phyloP scores from a whole-genome alignment of 768 basidiomycete genomes.

The Mycena crocata region DNA sequence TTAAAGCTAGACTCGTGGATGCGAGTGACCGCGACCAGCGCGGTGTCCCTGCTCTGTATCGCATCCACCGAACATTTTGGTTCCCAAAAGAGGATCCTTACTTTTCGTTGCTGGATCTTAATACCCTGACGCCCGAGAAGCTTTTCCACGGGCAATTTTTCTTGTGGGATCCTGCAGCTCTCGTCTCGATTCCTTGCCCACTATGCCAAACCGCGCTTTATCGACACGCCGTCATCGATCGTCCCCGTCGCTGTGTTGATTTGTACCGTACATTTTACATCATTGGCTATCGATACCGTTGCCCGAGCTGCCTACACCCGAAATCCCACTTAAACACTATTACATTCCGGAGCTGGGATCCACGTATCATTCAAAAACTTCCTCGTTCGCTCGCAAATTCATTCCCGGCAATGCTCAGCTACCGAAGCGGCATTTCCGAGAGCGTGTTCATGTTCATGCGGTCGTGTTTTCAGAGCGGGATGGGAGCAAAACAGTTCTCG shows the following conservation, averaged over 20 bases:
- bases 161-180: slow-evolving; percentile 9
- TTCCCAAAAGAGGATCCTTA: neutral
- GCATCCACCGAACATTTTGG: neutral
- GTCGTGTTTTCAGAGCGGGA: slow-evolving; percentile 38
- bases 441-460: slow-evolving; percentile 30
- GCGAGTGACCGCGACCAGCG: neutral
- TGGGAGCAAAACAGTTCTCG: slow-evolving; percentile 41
- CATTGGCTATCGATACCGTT: slow-evolving; percentile 16
- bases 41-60: neutral
- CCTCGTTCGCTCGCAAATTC: neutral
- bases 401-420: slow-evolving; percentile 37
- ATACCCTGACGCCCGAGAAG: neutral
- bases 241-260: slow-evolving; percentile 11
- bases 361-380: neutral
- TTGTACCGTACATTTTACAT: neutral
- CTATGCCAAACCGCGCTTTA: neutral
- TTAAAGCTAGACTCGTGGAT: neutral
- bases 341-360: slow-evolving; percentile 8
- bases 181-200: slow-evolving; percentile 1
- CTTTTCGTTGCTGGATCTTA: neutral
- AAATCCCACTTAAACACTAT: neutral
- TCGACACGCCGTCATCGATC: neutral
- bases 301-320: neutral
- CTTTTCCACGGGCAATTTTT: neutral
- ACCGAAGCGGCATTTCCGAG: slow-evolving; percentile 35